phyloP scores from a whole-genome alignment of 768 basidiomycete genomes.

The Rhodotorula babjevae region DNA sequence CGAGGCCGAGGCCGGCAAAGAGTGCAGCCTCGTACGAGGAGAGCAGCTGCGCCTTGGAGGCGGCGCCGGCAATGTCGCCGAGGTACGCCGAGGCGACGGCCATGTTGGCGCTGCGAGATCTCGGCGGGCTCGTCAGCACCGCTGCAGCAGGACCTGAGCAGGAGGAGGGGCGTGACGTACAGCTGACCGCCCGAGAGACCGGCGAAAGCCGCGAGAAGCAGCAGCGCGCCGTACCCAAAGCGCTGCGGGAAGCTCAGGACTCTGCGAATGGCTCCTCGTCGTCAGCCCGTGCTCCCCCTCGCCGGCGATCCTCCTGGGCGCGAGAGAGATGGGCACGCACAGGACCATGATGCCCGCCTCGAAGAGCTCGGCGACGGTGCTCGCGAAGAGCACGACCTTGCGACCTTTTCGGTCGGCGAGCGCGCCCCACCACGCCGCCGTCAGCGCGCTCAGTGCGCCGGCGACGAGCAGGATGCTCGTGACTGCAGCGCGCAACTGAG shows the following conservation, averaged over 20 bases:
- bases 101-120: background rate
- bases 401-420: slow-evolving; percentile 11
- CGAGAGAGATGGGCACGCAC: background rate
- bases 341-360: background rate
- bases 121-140: rapidly evolving
- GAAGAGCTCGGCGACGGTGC: background rate
- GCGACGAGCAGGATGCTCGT: slow-evolving; percentile 10
- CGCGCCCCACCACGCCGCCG: slow-evolving; percentile 27
- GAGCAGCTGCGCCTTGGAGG: slow-evolving; percentile 17
- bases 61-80: slow-evolving; percentile 13
- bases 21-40: background rate
- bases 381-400: slow-evolving; percentile 3
- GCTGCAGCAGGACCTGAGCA: no score
- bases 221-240: slow-evolving; percentile 5
- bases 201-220: background rate
- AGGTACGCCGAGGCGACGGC: slow-evolving; percentile 15
- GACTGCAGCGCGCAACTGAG: background rate
- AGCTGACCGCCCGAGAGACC: slow-evolving; percentile 21
- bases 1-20: slow-evolving; percentile 8
- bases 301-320: no score
- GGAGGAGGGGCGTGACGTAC: background rate
- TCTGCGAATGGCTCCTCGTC: background rate
- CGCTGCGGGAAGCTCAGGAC: background rate
- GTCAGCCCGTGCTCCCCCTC: no score
- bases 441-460: slow-evolving; percentile 10